phyloP scores from a whole-genome alignment of 768 basidiomycete species.

The Phlebiopsis gigantea region DNA sequence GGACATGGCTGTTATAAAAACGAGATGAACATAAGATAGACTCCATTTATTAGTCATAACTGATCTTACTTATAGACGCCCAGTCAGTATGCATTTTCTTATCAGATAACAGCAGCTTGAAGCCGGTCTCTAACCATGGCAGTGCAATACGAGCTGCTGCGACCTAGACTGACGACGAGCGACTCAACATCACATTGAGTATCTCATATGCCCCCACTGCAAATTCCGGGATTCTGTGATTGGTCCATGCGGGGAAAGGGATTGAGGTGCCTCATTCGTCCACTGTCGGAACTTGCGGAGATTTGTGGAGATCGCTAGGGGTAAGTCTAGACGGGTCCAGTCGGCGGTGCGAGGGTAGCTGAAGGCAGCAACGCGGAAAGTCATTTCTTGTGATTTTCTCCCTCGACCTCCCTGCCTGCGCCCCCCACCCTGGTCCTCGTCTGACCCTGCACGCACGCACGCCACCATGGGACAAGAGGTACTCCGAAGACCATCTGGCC shows the following conservation, averaged over 20 bases:
- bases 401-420: background rate
- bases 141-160: too few species aligned
- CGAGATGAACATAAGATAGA: too few species aligned
- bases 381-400: background rate
- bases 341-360: background rate
- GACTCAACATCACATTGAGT: too few species aligned
- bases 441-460: background rate
- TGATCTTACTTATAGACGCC: too few species aligned
- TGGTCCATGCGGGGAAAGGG: background rate
- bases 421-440: background rate
- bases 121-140: too few species aligned
- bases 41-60: too few species aligned
- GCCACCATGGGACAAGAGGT: background rate
- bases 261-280: background rate
- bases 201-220: too few species aligned
- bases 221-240: background rate
- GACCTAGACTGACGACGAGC: too few species aligned
- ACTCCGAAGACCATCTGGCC: background rate
- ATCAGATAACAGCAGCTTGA: too few species aligned
- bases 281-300: background rate
- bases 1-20: too few species aligned
- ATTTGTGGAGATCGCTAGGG: background rate
- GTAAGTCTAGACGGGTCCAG: constrained; percentile 3
- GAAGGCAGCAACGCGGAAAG: background rate
- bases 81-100: too few species aligned